Evolutionary conservation across 164 flowering plant genomes (phyloP).

Genomic region (Aristolochia californica): DNA sequence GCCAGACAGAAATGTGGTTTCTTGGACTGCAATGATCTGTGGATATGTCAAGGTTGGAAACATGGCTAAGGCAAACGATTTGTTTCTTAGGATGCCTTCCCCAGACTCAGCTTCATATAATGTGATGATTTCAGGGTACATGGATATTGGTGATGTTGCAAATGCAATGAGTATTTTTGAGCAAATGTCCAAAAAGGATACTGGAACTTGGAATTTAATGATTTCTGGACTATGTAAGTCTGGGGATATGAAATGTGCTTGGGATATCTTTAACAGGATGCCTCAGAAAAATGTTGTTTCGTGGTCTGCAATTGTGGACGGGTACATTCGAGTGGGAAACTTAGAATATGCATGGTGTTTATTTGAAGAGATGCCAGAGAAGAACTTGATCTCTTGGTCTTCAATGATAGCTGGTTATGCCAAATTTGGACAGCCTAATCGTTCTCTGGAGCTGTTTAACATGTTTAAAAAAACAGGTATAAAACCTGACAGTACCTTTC

Average conservation of each 20-base stretch:
- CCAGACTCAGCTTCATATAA: slow-evolving; percentile 20
- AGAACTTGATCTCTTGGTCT: slow-evolving; percentile 36
- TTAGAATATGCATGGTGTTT: slow-evolving; percentile 17
- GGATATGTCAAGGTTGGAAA: slow-evolving; percentile 73
- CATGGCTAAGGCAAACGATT: slow-evolving; percentile 1
- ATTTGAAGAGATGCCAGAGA: slow-evolving; percentile 31
- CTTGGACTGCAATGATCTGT: slow-evolving; percentile 56
- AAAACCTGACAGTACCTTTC: slow-evolving; percentile 13
- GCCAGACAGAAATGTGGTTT: slow-evolving; percentile 4
- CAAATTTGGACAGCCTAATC: slow-evolving; percentile 23
- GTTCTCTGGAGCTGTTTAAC: slow-evolving; percentile 20
- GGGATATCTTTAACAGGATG: slow-evolving; percentile 22
- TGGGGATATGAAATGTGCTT: slow-evolving; percentile 21
- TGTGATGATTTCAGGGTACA: slow-evolving; percentile 5
- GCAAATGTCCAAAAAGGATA: slow-evolving; percentile 20
- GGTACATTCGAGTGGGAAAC: slow-evolving; percentile 22
- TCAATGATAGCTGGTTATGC: slow-evolving; percentile 31
- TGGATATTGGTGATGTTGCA: slow-evolving; percentile 20
- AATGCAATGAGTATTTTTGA: slow-evolving; percentile 20
- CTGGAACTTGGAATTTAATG: slow-evolving; percentile 30
- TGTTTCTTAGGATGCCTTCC: slow-evolving; percentile 19
- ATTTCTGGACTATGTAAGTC: slow-evolving; percentile 29
- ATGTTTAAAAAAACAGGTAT: slow-evolving; percentile 18
- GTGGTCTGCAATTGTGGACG: slow-evolving; percentile 36
- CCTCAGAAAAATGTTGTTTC: slow-evolving; percentile 21